phyloP scores from a whole-genome alignment of 2,329 filamentous ascomycete genomes.

The Fusarium oligoseptatum region DNA sequence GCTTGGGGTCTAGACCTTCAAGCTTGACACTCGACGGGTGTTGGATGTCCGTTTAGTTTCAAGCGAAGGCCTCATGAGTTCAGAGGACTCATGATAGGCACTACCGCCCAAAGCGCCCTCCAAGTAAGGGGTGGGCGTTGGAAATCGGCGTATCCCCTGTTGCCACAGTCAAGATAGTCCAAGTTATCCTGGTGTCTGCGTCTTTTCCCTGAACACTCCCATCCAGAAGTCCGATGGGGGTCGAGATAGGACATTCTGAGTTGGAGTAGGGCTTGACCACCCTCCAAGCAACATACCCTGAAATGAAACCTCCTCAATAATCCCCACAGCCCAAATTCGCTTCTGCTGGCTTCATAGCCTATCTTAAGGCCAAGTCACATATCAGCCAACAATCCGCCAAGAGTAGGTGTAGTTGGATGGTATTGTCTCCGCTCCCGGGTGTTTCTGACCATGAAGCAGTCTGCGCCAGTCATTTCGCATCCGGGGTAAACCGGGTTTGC shows the following conservation, averaged over 20 bases:
- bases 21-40: background rate
- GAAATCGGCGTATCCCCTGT: background rate
- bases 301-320: background rate
- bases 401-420: background rate
- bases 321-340: background rate
- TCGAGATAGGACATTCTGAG: background rate
- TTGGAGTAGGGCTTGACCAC: background rate
- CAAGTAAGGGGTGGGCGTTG: background rate
- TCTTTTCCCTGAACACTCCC: background rate
- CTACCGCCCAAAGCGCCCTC: background rate
- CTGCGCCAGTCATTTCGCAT: conserved; percentile 11
- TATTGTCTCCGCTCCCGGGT: background rate
- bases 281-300: background rate
- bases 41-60: background rate
- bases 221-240: background rate
- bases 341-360: background rate
- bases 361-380: background rate
- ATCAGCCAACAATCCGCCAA: background rate
- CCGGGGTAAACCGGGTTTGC: conserved; percentile 29
- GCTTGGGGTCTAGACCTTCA: background rate
- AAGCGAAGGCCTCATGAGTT: background rate
- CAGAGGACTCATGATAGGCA: background rate
- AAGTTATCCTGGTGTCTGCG: background rate
- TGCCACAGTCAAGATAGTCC: background rate
- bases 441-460: conserved; percentile 1